Base-by-base conservation (phyloP, 768 basidiomycete species). In the Pilatotrama ljubarskyi region DNA sequence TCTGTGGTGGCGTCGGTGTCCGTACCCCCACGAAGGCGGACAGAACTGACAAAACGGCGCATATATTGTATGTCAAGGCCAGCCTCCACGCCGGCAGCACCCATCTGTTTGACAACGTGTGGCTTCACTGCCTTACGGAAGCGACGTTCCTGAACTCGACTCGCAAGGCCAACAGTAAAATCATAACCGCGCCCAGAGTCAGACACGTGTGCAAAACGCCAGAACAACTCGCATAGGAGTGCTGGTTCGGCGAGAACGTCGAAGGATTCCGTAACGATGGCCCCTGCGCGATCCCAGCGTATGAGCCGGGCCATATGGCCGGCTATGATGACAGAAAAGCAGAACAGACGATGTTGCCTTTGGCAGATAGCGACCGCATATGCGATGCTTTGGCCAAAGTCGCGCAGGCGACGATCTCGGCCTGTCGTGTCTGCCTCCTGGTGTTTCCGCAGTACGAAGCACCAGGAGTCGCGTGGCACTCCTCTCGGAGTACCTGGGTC, bases 271-370 rank as follows among this genome's bases (percentile, higher is more conserved):
- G 74, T 66, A 3, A 75, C 72, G n/a, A 76, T 61, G 2, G 62
- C 66, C 2, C 73, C 76, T 7, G 70, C 59, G 6, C 75, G 68
- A 50, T 77, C 76, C 58, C 68, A 66, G 2, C 70, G 67, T 22
- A 77, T 61, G 36, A 77, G 53, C 7, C 74, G 69, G 11, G 64
- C 72, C n/a, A 52, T 50, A 0, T 17, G 15, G 15, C 55, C 41
- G 17, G 22, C 20, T 22, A 48, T 4, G 15, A 29, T 15, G 13
- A 57, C 24, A 3, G 38, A 47, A 35, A 48, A 57, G 43, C 41
- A 47, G 36, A 37, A 48, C 10, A 37, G 13, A 15, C 43, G 55
- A 14, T 36, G 35, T 20, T 57, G 55, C 15, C 47, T 18, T 13
- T 3, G 15, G 5, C 7, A 32, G 13, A 49, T 49, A 20, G 36